phyloP scores from a whole-genome alignment of 805 yeast species.

The Candida michaelii region DNA sequence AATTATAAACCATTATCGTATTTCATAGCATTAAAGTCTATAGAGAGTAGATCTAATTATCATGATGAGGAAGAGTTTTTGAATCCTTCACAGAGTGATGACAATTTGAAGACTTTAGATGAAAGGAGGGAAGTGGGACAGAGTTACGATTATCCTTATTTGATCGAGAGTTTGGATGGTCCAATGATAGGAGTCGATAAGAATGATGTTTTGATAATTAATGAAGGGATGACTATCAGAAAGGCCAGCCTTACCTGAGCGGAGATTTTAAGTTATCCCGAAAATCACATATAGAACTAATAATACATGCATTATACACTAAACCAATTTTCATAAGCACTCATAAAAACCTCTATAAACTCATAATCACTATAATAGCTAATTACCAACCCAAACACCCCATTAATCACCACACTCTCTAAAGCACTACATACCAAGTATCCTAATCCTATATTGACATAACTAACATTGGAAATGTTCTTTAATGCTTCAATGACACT shows the following conservation, averaged over 20 bases:
- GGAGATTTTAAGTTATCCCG: too few species aligned
- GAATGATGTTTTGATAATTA: slow-evolving; percentile 24
- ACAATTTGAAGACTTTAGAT: slow-evolving; percentile 59
- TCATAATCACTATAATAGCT: slow-evolving; percentile 15
- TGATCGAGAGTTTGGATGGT: slow-evolving; percentile 71
- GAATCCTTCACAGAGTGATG: slow-evolving; percentile 9
- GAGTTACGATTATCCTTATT: slow-evolving; percentile 75
- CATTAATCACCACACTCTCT: slow-evolving; percentile 12
- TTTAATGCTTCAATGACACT: slow-evolving; percentile 62
- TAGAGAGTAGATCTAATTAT: slow-evolving; percentile 41
- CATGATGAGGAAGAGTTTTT: slow-evolving; percentile 22
- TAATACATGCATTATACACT: neutral
- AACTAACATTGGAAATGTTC: slow-evolving; percentile 21
- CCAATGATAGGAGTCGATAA: slow-evolving; percentile 79
- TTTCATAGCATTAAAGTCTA: slow-evolving; percentile 85
- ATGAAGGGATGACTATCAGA: slow-evolving; percentile 21
- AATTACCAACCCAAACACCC: slow-evolving; percentile 17
- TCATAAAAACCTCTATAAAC: slow-evolving; percentile 2
- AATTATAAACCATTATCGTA: slow-evolving; percentile 77
- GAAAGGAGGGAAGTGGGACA: slow-evolving; percentile 72
- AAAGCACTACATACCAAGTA: slow-evolving; percentile 18
- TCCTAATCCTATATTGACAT: slow-evolving; percentile 16
- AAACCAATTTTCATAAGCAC: slow-evolving; percentile 8
- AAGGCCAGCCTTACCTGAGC: too few species aligned
- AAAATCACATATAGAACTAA: too few species aligned